Evolutionary conservation across 2,329 filamentous ascomycete genomes (phyloP).

Genomic region (Trichoderma semiorbis): DNA sequence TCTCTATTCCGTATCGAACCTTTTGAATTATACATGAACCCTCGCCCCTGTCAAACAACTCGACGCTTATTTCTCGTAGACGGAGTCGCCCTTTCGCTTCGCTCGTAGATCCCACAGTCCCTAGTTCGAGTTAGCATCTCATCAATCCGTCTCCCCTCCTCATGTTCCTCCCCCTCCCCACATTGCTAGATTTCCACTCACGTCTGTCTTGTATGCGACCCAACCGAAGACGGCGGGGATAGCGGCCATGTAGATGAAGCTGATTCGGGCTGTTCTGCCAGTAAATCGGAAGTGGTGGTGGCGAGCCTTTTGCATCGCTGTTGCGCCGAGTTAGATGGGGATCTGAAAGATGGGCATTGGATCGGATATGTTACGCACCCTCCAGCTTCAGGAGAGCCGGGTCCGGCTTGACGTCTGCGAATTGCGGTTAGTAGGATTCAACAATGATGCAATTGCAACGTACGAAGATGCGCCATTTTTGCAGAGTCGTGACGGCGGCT

Average conservation of each 20-base stretch:
- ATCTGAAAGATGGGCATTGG: conserved; percentile 2
- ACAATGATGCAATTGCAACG: conserved; percentile 8
- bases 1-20: conserved; percentile 29
- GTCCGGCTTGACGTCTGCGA: conserved; percentile 40
- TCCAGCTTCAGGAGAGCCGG: conserved; percentile 41
- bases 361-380: conserved; percentile 32
- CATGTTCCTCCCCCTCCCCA: neutral
- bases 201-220: conserved; percentile 77
- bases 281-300: conserved; percentile 97
- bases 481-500: conserved; percentile 26
- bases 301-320: conserved; percentile 80
- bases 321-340: conserved; percentile 26
- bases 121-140: conserved; percentile 45
- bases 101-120: conserved; percentile 82
- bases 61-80: conserved; percentile 66
- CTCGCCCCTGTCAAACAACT: conserved; percentile 17
- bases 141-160: neutral
- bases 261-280: conserved; percentile 72
- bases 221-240: conserved; percentile 70
- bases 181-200: conserved; percentile 51
- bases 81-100: conserved; percentile 83
- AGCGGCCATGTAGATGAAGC: conserved; percentile 70
- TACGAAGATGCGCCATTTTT: conserved; percentile 42
- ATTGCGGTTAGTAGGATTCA: conserved; percentile 27
- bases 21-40: conserved; percentile 41